Evolutionary conservation across 345 rosid species (phyloP), one percentile per base, ranked within the genome.

Genomic region (Gossypium thurberi): DNA sequence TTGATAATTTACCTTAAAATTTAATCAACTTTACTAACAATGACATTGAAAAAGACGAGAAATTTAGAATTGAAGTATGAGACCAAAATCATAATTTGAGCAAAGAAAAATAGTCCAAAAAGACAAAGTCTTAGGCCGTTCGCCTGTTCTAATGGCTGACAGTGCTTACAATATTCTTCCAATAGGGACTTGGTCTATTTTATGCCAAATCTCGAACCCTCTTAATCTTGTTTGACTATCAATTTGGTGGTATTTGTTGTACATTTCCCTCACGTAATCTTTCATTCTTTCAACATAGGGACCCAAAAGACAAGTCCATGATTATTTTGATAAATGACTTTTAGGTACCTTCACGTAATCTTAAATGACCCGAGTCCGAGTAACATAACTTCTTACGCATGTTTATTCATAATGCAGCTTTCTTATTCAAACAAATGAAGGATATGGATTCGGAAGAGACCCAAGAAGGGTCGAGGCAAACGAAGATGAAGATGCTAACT

Each of bases 381-480:
- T 44, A 10, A 44, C 48, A 10, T 44, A 44, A 12, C 23, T 23
- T 12, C 10, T 51, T 51, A 10, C 17, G 40, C 55, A 44, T 59
- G 15, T 44, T 50, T 5, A 46, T 46, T 51, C 59, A 20, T 40
- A 46, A 37, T 70, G 71, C 83, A 94, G 98, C 94, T 10, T 94
- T 88, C 70, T 69, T 94, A 59, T 84, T 94, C 37, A 88, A 87
- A 72, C 88, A 90, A 84, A 89, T 84, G n/a, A 89, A 79, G 71
- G 86, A 86, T 17, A 69, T 79, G 81, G 79, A 79, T 14, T 10
- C 13, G 26, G 82, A 74, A 6, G 80, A 76, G 67, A 52, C 56
- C 1, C 79, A 73, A 17, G 91, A 82, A 76, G 79, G 71, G 48
- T 80, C 71, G 70, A 75, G 82, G 62, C 76, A 80, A 68, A 77